Evolutionary conservation across 2,329 filamentous ascomycete genomes (phyloP).

Genomic region (Trichothecium roseum): DNA sequence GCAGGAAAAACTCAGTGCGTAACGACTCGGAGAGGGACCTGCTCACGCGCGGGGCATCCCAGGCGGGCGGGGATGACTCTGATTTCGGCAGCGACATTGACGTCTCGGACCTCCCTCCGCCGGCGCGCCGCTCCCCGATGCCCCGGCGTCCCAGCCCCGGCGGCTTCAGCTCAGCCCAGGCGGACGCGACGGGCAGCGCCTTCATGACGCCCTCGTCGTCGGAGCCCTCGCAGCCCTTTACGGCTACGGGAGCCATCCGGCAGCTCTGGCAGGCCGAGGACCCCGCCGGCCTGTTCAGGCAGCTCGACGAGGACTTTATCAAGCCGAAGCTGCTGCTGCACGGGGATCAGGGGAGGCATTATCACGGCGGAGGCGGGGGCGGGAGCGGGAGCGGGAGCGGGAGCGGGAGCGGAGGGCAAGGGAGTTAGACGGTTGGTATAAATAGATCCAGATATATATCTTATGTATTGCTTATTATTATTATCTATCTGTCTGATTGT

Average conservation of each 20-base stretch:
- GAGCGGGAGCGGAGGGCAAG: not conserved
- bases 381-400: slow-evolving; percentile 6
- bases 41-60: slow-evolving; percentile 28
- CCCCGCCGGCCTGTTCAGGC: slow-evolving; percentile 79
- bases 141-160: slow-evolving; percentile 13
- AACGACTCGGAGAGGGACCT: slow-evolving; percentile 46
- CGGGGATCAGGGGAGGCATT: slow-evolving; percentile 29
- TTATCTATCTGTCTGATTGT: too few relatives aligned
- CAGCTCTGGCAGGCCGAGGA: slow-evolving; percentile 80
- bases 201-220: slow-evolving; percentile 15
- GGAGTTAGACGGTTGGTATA: too few relatives aligned
- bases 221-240: slow-evolving; percentile 38
- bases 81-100: slow-evolving; percentile 56
- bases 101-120: slow-evolving; percentile 55
- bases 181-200: slow-evolving; percentile 12
- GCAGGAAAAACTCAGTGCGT: slow-evolving; percentile 39
- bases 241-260: slow-evolving; percentile 64
- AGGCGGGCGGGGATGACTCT: slow-evolving; percentile 38
- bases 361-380: too few relatives aligned
- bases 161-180: too few relatives aligned
- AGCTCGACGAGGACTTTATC: slow-evolving; percentile 92
- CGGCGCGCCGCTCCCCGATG: slow-evolving; percentile 35
- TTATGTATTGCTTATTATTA: too few relatives aligned
- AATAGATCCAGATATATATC: too few relatives aligned
- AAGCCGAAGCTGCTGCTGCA: slow-evolving; percentile 85